Evolutionary conservation across 352 stramenopile species (phyloP).

Genomic region (Blastocystis sp.): DNA sequence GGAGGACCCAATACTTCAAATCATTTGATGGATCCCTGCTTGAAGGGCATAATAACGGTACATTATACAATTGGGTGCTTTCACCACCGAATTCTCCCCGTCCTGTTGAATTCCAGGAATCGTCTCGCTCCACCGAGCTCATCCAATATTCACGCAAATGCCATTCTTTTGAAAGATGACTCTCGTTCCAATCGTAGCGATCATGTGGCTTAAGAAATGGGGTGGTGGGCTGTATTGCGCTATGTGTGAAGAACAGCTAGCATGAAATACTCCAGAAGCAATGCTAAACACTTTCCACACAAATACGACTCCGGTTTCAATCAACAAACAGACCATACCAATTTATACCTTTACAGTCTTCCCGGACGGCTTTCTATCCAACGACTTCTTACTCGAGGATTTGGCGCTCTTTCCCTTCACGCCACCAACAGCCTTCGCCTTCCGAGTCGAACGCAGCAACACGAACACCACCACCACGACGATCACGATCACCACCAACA

Average conservation of each 20-base stretch:
- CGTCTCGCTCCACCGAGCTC: no score
- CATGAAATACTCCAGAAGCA: no score
- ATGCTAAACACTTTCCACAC: no score
- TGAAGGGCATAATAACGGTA: neutral
- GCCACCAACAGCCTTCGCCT: neutral
- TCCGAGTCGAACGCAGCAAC: neutral
- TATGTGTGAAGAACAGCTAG: no score
- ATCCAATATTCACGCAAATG: no score
- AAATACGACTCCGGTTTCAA: no score
- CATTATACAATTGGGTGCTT: neutral
- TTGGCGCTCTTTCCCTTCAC: neutral
- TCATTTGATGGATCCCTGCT: neutral
- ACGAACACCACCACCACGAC: conserved; percentile 1
- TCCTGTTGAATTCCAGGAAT: no score
- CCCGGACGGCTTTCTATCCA: neutral
- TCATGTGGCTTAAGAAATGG: no score
- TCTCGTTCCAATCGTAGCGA: no score
- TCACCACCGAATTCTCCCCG: no score
- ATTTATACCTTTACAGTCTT: neutral
- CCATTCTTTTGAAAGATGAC: no score
- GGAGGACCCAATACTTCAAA: neutral
- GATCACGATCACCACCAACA: neutral
- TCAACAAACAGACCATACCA: neutral
- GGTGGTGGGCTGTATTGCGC: no score
- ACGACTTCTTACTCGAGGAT: neutral